A percentile compares a stretch with the other conserved stretches of the same genome.
phyloP scores from a whole-genome alignment of 192 early-diverging fungal genomes.

The Coemansia asiatica region DNA sequence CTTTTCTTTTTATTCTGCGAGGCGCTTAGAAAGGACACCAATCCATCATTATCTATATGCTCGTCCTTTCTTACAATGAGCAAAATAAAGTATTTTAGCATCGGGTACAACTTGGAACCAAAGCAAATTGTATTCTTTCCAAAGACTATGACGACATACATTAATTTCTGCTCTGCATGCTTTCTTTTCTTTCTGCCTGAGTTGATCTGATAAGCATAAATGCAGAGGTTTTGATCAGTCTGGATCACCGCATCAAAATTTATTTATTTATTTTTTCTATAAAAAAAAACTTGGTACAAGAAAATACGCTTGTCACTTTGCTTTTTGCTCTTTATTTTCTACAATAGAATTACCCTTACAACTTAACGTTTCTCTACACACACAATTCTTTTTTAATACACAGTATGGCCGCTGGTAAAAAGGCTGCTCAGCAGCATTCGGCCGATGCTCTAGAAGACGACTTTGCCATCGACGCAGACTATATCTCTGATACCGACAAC shows the following conservation, averaged over 20 bases:
- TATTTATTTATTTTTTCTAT: neutral
- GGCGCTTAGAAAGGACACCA: neutral
- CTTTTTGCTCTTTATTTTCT: neutral
- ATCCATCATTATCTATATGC: no score
- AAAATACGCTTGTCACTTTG: neutral
- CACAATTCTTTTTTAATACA: neutral
- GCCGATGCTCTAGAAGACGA: constrained; percentile 50
- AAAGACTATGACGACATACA: neutral
- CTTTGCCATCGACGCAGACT: constrained; percentile 42
- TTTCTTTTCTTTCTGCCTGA: no score
- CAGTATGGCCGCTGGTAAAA: neutral
- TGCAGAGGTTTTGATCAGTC: neutral
- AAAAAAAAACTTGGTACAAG: neutral
- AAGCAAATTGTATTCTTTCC: no score
- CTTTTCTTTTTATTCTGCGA: neutral
- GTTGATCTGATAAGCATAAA: neutral
- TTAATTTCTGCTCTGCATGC: neutral
- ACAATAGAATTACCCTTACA: neutral
- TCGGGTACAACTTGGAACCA: no score
- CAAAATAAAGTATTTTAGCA: no score
- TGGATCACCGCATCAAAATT: neutral
- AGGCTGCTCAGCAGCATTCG: neutral
- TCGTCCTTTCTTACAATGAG: no score
- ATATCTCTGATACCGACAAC: constrained; percentile 8
- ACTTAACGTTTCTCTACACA: neutral